Evolutionary conservation across 2,329 filamentous ascomycete genomes (phyloP), one percentile per base, ranked within the genome.

Genomic region (Colletotrichum tabaci): DNA sequence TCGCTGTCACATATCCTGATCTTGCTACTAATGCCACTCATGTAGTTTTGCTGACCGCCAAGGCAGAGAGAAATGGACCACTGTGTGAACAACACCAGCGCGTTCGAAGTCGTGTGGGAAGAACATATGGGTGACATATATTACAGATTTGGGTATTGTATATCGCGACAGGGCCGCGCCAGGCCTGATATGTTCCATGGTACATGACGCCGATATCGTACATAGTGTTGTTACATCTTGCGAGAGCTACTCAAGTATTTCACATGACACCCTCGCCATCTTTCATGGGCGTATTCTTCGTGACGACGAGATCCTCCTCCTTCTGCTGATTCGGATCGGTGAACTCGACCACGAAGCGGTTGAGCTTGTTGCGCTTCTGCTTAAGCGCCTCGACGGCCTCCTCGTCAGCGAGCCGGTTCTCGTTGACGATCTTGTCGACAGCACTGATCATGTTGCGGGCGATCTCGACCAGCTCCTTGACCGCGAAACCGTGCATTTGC

Each of bases 361-460:
- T 79, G 50, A 82, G 66, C 44, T 78, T 63, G 68, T 76, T 77
- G 23, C 80, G 77, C 47, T 76, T 77, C 18, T 61, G 58, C 49
- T 75, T 80, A 50, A 87, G 74, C 57, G 79, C 73, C 30, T 77
- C 75, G 38, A 82, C 74, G 35, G 83, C 77, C 10, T 77, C 73
- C 4, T 78, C 56, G 40, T 74, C 78, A 21, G 80, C 76, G 1
- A 84, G 77, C 80, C 86, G 81, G 49, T 75, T 67, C 71, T 87
- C 83, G 30, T 81, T 76, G 61, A 82, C 73, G 44, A 87, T 79
- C 76, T 83, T 84, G 78, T 85, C 85, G 46, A 82, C 82, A 18
- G 83, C 81, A 38, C 82, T 79, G 72, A 85, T 82, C 83, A 87
- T 86, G 65, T 81, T 79, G 46, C 85, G 82, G 2, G 83, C 84